phyloP scores from a whole-genome alignment of 805 yeast species.

The Wickerhamomyces queroliae region DNA sequence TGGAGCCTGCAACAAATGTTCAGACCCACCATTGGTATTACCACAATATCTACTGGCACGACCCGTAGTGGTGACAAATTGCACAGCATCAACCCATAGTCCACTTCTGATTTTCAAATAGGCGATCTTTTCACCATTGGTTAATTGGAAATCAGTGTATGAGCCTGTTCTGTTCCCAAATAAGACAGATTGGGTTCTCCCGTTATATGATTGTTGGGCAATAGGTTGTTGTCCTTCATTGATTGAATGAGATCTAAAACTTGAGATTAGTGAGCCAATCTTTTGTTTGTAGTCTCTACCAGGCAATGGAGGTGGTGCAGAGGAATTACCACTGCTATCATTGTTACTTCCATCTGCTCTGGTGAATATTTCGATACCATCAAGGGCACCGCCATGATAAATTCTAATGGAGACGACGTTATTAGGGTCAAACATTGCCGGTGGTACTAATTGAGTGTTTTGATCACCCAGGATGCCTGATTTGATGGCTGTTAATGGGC shows the following conservation, averaged over 20 bases:
- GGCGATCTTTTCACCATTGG: constrained; percentile 50
- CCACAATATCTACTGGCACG: constrained; percentile 58
- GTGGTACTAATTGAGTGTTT: constrained; percentile 20
- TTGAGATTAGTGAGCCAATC: constrained; percentile 20
- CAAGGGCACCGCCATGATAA: constrained; percentile 72
- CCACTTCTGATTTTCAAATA: constrained; percentile 70
- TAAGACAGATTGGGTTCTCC: constrained; percentile 13
- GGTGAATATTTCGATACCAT: constrained; percentile 63
- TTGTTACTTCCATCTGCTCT: constrained; percentile 1
- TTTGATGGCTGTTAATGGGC: constrained; percentile 32
- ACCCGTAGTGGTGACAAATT: constrained; percentile 56
- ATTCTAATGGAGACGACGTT: constrained; percentile 51
- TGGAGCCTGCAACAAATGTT: constrained; percentile 59
- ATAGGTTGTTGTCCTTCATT: not conserved
- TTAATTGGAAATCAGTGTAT: constrained; percentile 51
- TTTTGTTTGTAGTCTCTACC: constrained; percentile 36
- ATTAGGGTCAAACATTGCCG: constrained; percentile 30
- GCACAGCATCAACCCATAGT: constrained; percentile 86
- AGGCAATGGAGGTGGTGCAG: constrained; percentile 40
- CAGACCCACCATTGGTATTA: constrained; percentile 60
- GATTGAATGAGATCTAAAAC: constrained; percentile 11
- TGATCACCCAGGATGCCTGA: constrained; percentile 28
- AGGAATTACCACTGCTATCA: constrained; percentile 14
- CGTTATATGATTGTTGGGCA: not conserved
- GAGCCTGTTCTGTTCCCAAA: constrained; percentile 51